A percentile compares a stretch with the other conserved stretches of the same genome.
These are phyloP conservation scores for Erigeron canadensis DNA, from an alignment of 129 eudicot genomes.

Conservation along the genomic window DNA sequence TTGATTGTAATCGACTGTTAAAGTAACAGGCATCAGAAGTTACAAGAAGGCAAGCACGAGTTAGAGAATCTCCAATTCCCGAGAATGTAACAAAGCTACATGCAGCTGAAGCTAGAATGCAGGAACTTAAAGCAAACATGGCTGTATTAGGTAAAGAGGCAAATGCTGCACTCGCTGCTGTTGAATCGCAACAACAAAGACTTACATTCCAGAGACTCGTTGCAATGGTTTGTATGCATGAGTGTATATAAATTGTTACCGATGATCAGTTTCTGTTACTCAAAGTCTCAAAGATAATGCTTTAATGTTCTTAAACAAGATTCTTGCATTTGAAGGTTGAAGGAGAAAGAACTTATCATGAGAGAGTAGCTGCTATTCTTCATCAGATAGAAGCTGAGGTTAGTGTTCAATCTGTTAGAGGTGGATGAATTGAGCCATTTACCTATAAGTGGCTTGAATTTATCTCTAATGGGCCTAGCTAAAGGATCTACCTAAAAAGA, in stretches of 20 bases:
- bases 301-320: conserved; percentile 13
- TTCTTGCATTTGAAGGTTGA: conserved; percentile 58
- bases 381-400: conserved; percentile 96
- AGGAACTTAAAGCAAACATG: conserved; percentile 95
- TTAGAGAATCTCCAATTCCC: conserved; percentile 88
- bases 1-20: conserved; percentile 31
- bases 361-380: conserved; percentile 93
- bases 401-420: conserved; percentile 24
- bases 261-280: not conserved
- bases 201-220: conserved; percentile 95
- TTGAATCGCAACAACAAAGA: conserved; percentile 95
- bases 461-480: conserved; percentile 9
- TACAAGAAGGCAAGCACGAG: conserved; percentile 85
- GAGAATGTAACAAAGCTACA: conserved; percentile 89
- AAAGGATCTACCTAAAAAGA: not conserved
- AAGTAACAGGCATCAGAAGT: conserved; percentile 88
- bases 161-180: conserved; percentile 87
- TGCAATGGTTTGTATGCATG: conserved; percentile 58
- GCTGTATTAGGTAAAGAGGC: conserved; percentile 98
- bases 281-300: not conserved
- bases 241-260: not conserved
- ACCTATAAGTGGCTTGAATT: conserved; percentile 6
- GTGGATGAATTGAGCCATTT: conserved; percentile 12
- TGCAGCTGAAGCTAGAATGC: conserved; percentile 95
- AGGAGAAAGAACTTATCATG: conserved; percentile 85